Evolutionary conservation across 768 basidiomycete species (phyloP), one percentile per base, ranked within the genome.

Genomic region (Tricholoma matsutake): DNA sequence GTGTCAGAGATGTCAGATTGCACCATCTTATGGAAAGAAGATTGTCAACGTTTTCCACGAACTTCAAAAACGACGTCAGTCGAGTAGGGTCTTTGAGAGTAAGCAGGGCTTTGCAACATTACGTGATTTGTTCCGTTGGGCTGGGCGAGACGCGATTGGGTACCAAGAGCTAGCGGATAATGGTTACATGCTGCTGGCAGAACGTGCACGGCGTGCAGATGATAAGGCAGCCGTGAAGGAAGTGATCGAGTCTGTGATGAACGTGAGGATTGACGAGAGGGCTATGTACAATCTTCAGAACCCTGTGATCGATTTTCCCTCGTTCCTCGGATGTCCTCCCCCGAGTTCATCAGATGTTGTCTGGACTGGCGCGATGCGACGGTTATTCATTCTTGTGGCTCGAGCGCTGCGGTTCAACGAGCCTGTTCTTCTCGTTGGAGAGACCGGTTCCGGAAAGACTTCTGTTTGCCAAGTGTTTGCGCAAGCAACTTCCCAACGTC

Each of bases 111-210:
- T 98, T 69, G 97, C 93, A 0, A 99, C 97, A 1, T 83, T 99
- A 4, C 92, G 97, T 41, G 97, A 99, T 71, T 78, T 99, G 16
- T 99, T 99, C 76, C 86, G 97, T 47, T 99, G 97, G 97, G 97
- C 95, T 6, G 89, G 88, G 4, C 80, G 97, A 60, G 92, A 92
- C 60, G 94, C 95, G 1, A 77, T 92, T 54, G 88, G 91, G 8
- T 94, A 94, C 71, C 92, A 97, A 68, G 89, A 97, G 68, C 80
- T 99, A 58, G 97, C 96, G 0, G 88, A 95, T 65, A 93, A 98
- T 64, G 97, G 97, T 0, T 98, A 94, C 75, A 98, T 99, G 96
- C 81, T 99, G 10, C 79, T 99, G 11, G 97, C 94, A 0, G 97
- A 98, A 74, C 86, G 97, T 34, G 82, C 92, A 9, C 83, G 97